These are phyloP conservation scores for Silene noctiflora DNA, from an alignment of 179 eudicot species.

Conservation along the genomic window DNA sequence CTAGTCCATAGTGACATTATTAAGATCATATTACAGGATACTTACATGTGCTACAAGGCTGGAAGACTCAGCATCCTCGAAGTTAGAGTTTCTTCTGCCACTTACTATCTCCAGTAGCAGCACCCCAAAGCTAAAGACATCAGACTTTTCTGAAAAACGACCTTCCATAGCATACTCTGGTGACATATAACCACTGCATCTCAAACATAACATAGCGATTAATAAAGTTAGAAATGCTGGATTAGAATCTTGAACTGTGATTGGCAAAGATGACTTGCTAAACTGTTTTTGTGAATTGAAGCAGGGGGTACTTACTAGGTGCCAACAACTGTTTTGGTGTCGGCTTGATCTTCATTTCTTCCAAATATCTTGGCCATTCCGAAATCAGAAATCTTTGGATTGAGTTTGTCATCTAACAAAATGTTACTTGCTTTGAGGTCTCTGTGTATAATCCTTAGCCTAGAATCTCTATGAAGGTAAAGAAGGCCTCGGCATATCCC, in stretches of 20 bases:
- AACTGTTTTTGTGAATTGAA: not conserved
- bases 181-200: slow-evolving; percentile 23
- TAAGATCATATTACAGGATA: not conserved
- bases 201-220: not conserved
- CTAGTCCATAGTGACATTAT: not conserved
- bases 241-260: too few relatives aligned
- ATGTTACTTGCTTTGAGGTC: slow-evolving; percentile 59
- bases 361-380: slow-evolving; percentile 57
- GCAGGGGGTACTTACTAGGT: slow-evolving; percentile 49
- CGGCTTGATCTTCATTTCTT: slow-evolving; percentile 37
- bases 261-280: too few relatives aligned
- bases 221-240: too few relatives aligned
- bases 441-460: slow-evolving; percentile 48
- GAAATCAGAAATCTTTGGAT: slow-evolving; percentile 60
- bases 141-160: slow-evolving; percentile 33
- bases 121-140: slow-evolving; percentile 36
- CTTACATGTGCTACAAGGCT: slow-evolving; percentile 38
- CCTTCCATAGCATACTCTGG: slow-evolving; percentile 41
- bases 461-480: slow-evolving; percentile 56
- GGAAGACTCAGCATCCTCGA: slow-evolving; percentile 16
- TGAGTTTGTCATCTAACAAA: slow-evolving; percentile 45
- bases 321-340: slow-evolving; percentile 49
- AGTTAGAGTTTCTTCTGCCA: slow-evolving; percentile 27
- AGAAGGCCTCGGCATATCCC: slow-evolving; percentile 57
- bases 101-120: slow-evolving; percentile 32